Percentiles rank a stretch among this genome's conserved stretches.
These are phyloP conservation scores for Mytilinidion resinicola DNA, from an alignment of 495 filamentous ascomycete species.

Conservation along the genomic window DNA sequence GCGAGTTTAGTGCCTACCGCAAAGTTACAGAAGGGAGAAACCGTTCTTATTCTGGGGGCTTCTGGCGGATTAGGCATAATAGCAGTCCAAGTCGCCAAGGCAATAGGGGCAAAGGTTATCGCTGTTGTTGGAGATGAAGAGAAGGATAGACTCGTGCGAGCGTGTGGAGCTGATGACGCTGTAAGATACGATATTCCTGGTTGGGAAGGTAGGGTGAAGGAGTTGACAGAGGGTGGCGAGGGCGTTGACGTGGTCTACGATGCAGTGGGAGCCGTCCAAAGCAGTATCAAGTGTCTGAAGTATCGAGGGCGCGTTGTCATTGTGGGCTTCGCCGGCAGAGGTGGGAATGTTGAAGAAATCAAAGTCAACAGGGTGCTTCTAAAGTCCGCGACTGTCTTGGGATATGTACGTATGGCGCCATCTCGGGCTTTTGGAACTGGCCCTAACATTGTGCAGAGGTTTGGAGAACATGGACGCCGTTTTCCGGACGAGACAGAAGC, in stretches of 20 bases:
- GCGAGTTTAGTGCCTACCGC: conserved; percentile 8
- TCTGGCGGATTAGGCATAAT: conserved; percentile 22
- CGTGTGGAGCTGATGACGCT: conserved; percentile 21
- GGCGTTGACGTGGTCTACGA: conserved; percentile 28
- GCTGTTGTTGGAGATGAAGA: conserved; percentile 14
- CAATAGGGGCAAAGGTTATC: conserved; percentile 19
- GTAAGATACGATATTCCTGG: conserved; percentile 8
- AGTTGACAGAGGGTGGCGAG: conserved; percentile 16
- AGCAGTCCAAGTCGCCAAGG: conserved; percentile 23
- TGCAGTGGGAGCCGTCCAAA: conserved; percentile 22
- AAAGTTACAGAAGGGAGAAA: conserved; percentile 11
- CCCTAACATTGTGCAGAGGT: conserved; percentile 17
- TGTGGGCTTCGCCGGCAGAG: conserved; percentile 34
- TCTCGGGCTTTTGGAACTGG: neutral
- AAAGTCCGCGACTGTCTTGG: conserved; percentile 29
- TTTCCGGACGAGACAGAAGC: conserved; percentile 23
- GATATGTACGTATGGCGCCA: conserved; percentile 28
- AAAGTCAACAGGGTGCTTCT: conserved; percentile 34
- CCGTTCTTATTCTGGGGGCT: conserved; percentile 19
- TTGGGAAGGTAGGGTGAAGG: conserved; percentile 23
- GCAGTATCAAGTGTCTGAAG: conserved; percentile 24
- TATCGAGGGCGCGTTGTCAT: conserved; percentile 33
- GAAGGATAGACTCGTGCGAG: conserved; percentile 13
- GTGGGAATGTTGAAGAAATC: conserved; percentile 35
- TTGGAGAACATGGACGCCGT: conserved; percentile 35